These are phyloP conservation scores for Manihot esculenta DNA, from an alignment of 441 rosid species.

Conservation along the genomic window DNA sequence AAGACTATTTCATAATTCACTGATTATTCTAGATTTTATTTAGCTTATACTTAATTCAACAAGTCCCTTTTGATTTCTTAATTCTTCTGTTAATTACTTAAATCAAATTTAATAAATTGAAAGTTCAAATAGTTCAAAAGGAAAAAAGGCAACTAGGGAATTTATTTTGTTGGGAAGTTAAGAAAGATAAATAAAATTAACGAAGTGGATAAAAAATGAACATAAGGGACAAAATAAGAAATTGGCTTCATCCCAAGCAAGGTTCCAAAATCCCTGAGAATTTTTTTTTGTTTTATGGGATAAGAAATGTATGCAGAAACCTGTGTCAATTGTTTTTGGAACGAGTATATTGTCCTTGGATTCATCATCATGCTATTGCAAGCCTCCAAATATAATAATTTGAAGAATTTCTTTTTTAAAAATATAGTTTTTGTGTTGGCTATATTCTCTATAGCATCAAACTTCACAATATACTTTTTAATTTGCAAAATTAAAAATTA, in stretches of 20 bases:
- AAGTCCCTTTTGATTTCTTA: too few species aligned
- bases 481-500: too few species aligned
- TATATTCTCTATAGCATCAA: conserved; percentile 5
- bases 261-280: not conserved
- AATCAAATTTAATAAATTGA: too few species aligned
- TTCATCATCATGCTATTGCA: conserved; percentile 16
- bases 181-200: not conserved
- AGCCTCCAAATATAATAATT: too few species aligned
- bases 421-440: not conserved
- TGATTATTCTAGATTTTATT: too few species aligned
- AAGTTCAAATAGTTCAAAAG: too few species aligned
- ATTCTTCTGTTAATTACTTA: too few species aligned
- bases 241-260: not conserved
- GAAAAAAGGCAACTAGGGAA: too few species aligned
- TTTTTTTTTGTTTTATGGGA: conserved; percentile 21
- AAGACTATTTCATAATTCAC: too few species aligned
- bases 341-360: conserved; percentile 9
- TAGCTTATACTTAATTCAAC: too few species aligned
- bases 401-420: conserved; percentile 1
- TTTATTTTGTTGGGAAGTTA: not conserved
- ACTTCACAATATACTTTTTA: not conserved
- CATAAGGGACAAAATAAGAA: conserved; percentile 1
- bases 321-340: too few species aligned
- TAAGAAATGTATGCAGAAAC: not conserved
- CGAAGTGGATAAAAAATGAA: not conserved